phyloP scores from a whole-genome alignment of 306 rosid species.

The Psophocarpus tetragonolobus region DNA sequence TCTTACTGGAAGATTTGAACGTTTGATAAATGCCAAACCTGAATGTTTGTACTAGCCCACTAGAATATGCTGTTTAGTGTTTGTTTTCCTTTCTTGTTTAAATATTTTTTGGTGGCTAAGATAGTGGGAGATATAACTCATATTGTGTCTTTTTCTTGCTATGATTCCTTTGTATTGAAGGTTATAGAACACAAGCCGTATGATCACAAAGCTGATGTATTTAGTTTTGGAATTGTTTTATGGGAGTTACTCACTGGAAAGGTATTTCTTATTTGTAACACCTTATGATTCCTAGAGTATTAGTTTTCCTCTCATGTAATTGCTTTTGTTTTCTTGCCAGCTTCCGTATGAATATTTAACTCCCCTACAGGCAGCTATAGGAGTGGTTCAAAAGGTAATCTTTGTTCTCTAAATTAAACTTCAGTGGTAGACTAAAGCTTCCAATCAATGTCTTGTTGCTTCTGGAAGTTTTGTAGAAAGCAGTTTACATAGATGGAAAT shows the following conservation, averaged over 20 bases:
- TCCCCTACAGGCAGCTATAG: slow-evolving; percentile 97
- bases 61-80: not conserved
- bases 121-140: slow-evolving; percentile 30
- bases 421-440: slow-evolving; percentile 22
- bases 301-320: not conserved
- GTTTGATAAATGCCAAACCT: slow-evolving; percentile 6
- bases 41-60: not conserved
- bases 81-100: not conserved
- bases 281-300: not conserved
- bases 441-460: slow-evolving; percentile 6
- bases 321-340: slow-evolving; percentile 49
- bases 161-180: slow-evolving; percentile 74
- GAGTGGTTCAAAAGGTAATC: slow-evolving; percentile 92
- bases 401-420: not conserved
- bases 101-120: slow-evolving; percentile 21
- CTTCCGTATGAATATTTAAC: slow-evolving; percentile 92
- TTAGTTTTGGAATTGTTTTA: slow-evolving; percentile 89
- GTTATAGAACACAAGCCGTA: slow-evolving; percentile 97
- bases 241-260: slow-evolving; percentile 96
- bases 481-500: not conserved
- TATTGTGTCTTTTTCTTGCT: slow-evolving; percentile 54
- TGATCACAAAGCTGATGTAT: slow-evolving; percentile 98
- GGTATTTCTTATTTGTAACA: slow-evolving; percentile 51
- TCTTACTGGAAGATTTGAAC: not conserved
- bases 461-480: not conserved